Conservation (phyloP, 2,329 filamentous ascomycete species). For the Thielaviopsis musarum region DNA sequence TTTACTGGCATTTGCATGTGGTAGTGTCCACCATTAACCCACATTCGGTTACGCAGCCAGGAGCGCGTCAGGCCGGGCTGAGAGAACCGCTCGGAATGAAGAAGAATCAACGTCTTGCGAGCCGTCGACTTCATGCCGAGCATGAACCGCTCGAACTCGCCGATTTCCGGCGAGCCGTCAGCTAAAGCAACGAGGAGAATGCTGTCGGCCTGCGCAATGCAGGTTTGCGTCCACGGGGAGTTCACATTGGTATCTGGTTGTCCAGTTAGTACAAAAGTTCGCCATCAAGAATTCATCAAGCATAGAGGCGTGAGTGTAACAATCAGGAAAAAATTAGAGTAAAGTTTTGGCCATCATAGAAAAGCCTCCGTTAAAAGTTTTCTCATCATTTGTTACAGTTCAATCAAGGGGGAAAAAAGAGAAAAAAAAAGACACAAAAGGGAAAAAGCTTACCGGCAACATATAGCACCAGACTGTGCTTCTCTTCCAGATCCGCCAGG, state of each 20-base stretch:
- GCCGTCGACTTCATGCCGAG: conserved; percentile 95
- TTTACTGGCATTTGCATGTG: conserved; percentile 68
- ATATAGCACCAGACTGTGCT: conserved; percentile 89
- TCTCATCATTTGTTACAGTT: conserved; percentile 31
- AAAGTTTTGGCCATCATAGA: conserved; percentile 32
- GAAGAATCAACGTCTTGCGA: conserved; percentile 74
- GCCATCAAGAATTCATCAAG: conserved; percentile 13
- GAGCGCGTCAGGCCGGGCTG: conserved; percentile 67
- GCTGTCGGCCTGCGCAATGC: conserved; percentile 90
- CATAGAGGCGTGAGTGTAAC: conserved; percentile 5
- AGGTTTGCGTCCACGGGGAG: conserved; percentile 95
- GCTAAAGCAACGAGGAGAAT: conserved; percentile 85
- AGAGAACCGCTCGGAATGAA: conserved; percentile 82
- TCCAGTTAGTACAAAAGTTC: conserved; percentile 16
- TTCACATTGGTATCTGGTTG: conserved; percentile 77
- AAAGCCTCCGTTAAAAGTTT: conserved; percentile 31
- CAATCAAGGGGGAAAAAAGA: not conserved
- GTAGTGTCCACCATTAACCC: conserved; percentile 96
- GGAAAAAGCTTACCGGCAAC: conserved; percentile 48
- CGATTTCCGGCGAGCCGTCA: conserved; percentile 76
- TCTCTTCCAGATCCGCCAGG: conserved; percentile 89
- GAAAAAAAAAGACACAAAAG: conserved; percentile 5
- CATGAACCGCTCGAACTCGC: conserved; percentile 92
- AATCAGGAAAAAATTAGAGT: conserved; percentile 56
- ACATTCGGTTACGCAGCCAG: conserved; percentile 84